A percentile compares a stretch with the other conserved stretches of the same genome.
Conservation (phyloP, 1,284 basidiomycete genomes). For the Chalciporus piperatoides region DNA sequence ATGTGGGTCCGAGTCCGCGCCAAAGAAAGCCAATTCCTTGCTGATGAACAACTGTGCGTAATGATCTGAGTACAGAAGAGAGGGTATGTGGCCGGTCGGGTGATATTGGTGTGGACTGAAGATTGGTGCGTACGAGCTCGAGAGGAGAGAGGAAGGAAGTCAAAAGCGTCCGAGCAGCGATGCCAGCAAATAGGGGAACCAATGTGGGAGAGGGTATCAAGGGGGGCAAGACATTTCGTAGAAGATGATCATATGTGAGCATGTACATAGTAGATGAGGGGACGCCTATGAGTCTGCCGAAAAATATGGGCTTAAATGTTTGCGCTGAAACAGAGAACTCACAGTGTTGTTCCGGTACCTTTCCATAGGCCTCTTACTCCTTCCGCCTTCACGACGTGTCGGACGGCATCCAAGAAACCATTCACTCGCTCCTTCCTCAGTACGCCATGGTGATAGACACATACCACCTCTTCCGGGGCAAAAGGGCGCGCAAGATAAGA, state of each 20-base stretch:
- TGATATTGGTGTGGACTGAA: conserved; percentile 81
- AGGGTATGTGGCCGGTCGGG: conserved; percentile 70
- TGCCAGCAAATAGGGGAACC: conserved; percentile 81
- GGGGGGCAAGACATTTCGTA: conserved; percentile 58
- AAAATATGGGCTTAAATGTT: conserved; percentile 19
- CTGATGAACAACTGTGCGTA: conserved; percentile 57
- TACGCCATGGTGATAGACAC: conserved; percentile 72
- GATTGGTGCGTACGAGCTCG: conserved; percentile 90
- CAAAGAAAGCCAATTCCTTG: conserved; percentile 77
- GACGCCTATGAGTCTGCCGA: conserved; percentile 78
- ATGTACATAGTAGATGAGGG: conserved; percentile 95
- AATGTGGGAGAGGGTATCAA: conserved; percentile 53
- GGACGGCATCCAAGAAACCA: conserved; percentile 79
- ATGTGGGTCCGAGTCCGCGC: conserved; percentile 86
- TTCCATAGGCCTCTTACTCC: conserved; percentile 85
- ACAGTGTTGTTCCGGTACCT: conserved; percentile 85
- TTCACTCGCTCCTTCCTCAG: conserved; percentile 67
- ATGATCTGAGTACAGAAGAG: conserved; percentile 58
- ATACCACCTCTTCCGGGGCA: conserved; percentile 60
- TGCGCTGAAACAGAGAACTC: conserved; percentile 31
- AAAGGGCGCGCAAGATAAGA: conserved; percentile 60
- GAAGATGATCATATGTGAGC: conserved; percentile 91
- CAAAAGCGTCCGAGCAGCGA: conserved; percentile 77
- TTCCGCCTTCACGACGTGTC: conserved; percentile 73
- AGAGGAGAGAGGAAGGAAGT: conserved; percentile 84